phyloP scores from a whole-genome alignment of 257 asterid species.

The Lycium barbarum region DNA sequence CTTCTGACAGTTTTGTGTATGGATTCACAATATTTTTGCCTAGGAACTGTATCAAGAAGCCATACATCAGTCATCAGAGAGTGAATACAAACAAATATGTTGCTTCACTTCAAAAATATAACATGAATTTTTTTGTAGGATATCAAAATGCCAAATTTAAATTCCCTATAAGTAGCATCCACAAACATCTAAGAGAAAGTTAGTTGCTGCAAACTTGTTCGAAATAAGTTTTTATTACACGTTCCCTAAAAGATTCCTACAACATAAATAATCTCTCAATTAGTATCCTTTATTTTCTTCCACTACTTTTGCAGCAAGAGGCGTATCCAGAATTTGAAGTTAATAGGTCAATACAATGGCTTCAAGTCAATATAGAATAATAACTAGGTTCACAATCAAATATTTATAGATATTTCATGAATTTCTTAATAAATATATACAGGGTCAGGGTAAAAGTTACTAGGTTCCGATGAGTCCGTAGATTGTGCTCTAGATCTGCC shows the following conservation, averaged over 20 bases:
- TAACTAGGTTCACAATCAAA: too few species aligned
- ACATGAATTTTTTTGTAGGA: background rate
- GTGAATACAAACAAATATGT: background rate
- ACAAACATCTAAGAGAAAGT: background rate
- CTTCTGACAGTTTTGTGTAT: conserved; percentile 88
- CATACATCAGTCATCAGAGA: conserved; percentile 34
- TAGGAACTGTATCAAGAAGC: conserved; percentile 68
- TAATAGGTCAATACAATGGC: too few species aligned
- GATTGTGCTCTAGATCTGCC: too few species aligned
- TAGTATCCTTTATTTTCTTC: background rate
- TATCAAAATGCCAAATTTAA: background rate
- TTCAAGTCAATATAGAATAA: too few species aligned
- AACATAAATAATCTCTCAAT: background rate
- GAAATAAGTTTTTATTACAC: background rate
- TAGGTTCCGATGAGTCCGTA: too few species aligned
- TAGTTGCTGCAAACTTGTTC: background rate
- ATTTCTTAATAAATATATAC: too few species aligned
- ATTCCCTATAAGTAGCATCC: background rate
- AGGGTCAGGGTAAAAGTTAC: too few species aligned
- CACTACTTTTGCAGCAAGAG: background rate
- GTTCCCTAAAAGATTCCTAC: background rate
- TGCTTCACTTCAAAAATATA: conserved; percentile 2
- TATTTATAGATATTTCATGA: too few species aligned
- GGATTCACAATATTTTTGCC: conserved; percentile 94
- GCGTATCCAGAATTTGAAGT: too few species aligned